Evolutionary conservation across 179 eudicot genomes (phyloP), one percentile per base, ranked within the genome.

Genomic region (Sideroxylon spinosum): DNA sequence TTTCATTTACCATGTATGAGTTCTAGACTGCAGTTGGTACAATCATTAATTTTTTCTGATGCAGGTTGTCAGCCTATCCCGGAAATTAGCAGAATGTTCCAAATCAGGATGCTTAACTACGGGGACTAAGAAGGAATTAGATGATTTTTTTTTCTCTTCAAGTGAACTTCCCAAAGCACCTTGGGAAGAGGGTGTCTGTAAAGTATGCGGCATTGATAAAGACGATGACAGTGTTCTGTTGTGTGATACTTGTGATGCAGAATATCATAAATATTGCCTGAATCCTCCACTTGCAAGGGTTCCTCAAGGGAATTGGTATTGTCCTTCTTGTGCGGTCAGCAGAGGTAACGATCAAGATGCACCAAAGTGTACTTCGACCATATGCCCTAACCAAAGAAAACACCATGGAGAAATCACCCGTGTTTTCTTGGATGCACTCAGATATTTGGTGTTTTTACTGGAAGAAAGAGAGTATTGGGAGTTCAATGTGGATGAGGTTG

Each of bases 231-330:
- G 85, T 76, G 92, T 91, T 78, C 88, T 90, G 48, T 46, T 91
- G 65, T 91, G 97, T 81, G 93, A 90, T 81, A 81, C 89, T 14
- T 91, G 97, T 85, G 89, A 91, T 83, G 90, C 92, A 4, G 93
- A 89, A 78, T 91, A 91, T 85, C 97, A 91, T 77, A 90, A 88
- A 7, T 90, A 91, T 82, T 90, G 93, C 86, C 85, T 91, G 81
- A 84, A 80, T 78, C 93, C 93, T 75, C 91, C 93, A 56, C 92
- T 91, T 77, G 87, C 89, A 61, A 85, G 88, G 77, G 88, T 91
- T 62, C 97, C 97, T 11, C 85, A 86, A 52, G 93, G 92, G 53
- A 90, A 89, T 76, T 91, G 93, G 97, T 87, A 90, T 83, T 91
- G 97, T 72, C 93, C 92, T 19, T 84, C 89, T 14, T 91, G 96